Conservation (phyloP, 345 rosid species). For the Heritiera fomes region DNA sequence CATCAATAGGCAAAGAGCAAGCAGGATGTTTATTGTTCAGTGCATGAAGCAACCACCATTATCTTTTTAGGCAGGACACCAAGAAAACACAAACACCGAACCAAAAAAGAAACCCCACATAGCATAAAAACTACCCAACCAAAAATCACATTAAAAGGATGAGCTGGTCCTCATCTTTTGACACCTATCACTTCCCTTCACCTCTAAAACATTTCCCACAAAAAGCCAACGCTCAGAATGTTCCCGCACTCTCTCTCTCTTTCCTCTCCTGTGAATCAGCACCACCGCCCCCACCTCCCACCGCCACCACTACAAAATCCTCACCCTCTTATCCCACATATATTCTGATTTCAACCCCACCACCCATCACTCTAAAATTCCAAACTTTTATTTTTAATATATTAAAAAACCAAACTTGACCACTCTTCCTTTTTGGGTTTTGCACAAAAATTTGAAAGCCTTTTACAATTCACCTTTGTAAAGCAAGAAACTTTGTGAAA, state of each 20-base stretch:
- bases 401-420: neutral
- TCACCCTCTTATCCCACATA: slow-evolving; percentile 2
- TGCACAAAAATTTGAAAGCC: neutral
- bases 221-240: slow-evolving; percentile 49
- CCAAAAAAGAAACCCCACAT: slow-evolving; percentile 39
- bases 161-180: slow-evolving; percentile 52
- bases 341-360: slow-evolving; percentile 20
- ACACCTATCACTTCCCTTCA: slow-evolving; percentile 34
- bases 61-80: slow-evolving; percentile 19
- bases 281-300: slow-evolving; percentile 37
- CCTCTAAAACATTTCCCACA: slow-evolving; percentile 18
- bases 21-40: slow-evolving; percentile 25
- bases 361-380: slow-evolving; percentile 3
- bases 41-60: slow-evolving; percentile 21
- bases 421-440: neutral
- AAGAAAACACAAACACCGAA: slow-evolving; percentile 23
- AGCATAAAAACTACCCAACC: slow-evolving; percentile 37
- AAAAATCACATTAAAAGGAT: slow-evolving; percentile 43
- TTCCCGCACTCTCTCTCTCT: slow-evolving; percentile 33
- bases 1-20: slow-evolving; percentile 23
- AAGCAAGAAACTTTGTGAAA: slow-evolving; percentile 14
- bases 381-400: neutral
- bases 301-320: slow-evolving; percentile 16
- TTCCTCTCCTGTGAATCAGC: slow-evolving; percentile 46
- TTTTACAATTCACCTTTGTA: slow-evolving; percentile 3